These are phyloP conservation scores for Haematococcus lacustris DNA, from an alignment of 139 green algal species.

Conservation along the genomic window DNA sequence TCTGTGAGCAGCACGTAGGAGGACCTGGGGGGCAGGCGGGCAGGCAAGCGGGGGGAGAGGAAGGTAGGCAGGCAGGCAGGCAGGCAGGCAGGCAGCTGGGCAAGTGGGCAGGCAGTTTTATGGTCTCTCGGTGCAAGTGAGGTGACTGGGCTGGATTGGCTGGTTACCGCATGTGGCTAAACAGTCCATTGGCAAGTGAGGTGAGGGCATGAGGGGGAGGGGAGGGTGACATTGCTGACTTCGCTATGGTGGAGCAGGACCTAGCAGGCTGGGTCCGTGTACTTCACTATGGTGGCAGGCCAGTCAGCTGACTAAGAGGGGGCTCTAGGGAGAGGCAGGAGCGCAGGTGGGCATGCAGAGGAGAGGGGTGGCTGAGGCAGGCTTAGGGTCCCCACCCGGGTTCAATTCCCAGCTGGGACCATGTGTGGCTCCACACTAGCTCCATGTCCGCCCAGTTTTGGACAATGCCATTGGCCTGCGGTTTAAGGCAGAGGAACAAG, in stretches of 20 bases:
- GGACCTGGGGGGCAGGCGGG: neutral
- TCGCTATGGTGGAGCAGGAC: neutral
- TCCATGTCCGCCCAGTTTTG: constrained; percentile 67
- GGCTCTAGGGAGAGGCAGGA: too few species aligned
- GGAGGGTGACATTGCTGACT: neutral
- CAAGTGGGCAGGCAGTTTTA: neutral
- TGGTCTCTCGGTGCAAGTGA: too few species aligned
- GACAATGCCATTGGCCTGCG: constrained; percentile 68
- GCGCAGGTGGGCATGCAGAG: constrained; percentile 24
- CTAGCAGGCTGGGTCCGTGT: neutral
- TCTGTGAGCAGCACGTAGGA: constrained; percentile 63
- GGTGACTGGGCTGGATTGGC: too few species aligned
- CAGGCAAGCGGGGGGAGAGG: neutral
- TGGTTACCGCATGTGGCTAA: too few species aligned
- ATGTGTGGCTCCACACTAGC: constrained; percentile 59
- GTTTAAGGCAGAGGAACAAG: constrained; percentile 52
- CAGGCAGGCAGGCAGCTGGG: neutral
- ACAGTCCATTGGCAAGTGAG: too few species aligned
- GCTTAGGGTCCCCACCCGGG: constrained; percentile 8
- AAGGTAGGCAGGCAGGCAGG: neutral
- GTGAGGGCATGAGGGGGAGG: neutral
- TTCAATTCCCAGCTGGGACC: constrained; percentile 15
- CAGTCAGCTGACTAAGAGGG: constrained; percentile 3
- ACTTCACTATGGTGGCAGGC: neutral
- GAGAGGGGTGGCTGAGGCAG: constrained; percentile 53